Percentiles rank a stretch among this genome's conserved stretches.
phyloP scores from a whole-genome alignment of 2,329 filamentous ascomycete genomes.

The Exophiala mesophila region DNA sequence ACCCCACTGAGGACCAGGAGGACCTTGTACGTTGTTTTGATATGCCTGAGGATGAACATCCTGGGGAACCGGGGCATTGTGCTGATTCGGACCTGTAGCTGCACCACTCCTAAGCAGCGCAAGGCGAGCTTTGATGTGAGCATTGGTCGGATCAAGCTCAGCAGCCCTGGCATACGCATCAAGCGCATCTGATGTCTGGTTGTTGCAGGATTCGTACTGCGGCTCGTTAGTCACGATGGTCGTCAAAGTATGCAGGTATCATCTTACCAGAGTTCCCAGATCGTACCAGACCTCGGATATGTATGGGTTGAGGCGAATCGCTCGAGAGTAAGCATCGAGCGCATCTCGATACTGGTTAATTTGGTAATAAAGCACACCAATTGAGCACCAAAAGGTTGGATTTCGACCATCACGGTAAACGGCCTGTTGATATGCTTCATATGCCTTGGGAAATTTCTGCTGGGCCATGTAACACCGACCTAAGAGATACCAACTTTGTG shows the following conservation, averaged over 20 bases:
- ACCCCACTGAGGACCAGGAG: conserved; percentile 85
- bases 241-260: background rate
- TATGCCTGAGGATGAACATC: conserved; percentile 96
- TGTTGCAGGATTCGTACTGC: conserved; percentile 97
- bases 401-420: conserved; percentile 97
- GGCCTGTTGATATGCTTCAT: conserved; percentile 97
- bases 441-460: conserved; percentile 97
- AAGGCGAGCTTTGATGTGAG: conserved; percentile 91
- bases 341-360: conserved; percentile 99
- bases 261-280: conserved; percentile 81
- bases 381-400: conserved; percentile 99
- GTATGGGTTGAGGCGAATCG: conserved; percentile 93
- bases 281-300: conserved; percentile 99
- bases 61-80: conserved; percentile 78
- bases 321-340: conserved; percentile 92
- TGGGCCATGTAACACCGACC: conserved; percentile 99
- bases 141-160: conserved; percentile 86
- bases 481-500: conserved; percentile 97
- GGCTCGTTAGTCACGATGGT: background rate
- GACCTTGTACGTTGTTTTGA: conserved; percentile 76
- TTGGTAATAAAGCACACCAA: conserved; percentile 97
- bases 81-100: conserved; percentile 66
- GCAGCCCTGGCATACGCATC: conserved; percentile 94
- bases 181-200: conserved; percentile 91
- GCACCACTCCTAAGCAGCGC: conserved; percentile 81